Conservation (phyloP, 2,329 filamentous ascomycete genomes). For the Sporothrix pseudoabietina region DNA sequence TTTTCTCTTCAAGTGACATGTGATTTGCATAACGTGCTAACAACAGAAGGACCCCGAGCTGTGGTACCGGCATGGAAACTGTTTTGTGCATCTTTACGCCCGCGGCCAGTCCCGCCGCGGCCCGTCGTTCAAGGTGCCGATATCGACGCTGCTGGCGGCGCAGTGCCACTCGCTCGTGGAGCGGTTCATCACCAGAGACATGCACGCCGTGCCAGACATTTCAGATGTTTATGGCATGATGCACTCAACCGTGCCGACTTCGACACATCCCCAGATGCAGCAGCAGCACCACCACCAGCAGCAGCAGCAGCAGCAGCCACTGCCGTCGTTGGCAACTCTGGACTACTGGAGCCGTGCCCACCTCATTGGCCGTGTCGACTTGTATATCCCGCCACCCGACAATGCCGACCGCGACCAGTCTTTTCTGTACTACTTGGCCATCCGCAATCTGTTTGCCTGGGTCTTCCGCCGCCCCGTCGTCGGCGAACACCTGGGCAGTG, state of each 20-base stretch:
- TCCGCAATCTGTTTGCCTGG: slow-evolving; percentile 76
- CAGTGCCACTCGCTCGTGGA: slow-evolving; percentile 64
- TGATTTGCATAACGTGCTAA: too few species aligned
- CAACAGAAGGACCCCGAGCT: slow-evolving; percentile 66
- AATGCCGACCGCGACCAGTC: slow-evolving; percentile 55
- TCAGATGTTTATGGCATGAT: slow-evolving; percentile 25
- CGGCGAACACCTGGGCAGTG: slow-evolving; percentile 64
- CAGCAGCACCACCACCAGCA: slow-evolving; percentile 26
- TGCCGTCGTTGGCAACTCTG: slow-evolving; percentile 32
- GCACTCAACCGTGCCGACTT: slow-evolving; percentile 16
- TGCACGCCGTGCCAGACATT: slow-evolving; percentile 31
- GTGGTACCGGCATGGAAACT: slow-evolving; percentile 69
- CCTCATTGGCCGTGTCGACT: slow-evolving; percentile 49
- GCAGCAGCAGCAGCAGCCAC: slow-evolving; percentile 35
- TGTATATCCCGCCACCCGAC: slow-evolving; percentile 70
- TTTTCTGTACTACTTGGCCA: slow-evolving; percentile 66
- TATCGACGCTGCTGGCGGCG: slow-evolving; percentile 57
- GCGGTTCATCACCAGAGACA: slow-evolving; percentile 48
- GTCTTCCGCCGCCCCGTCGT: slow-evolving; percentile 66
- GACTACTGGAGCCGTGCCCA: slow-evolving; percentile 34
- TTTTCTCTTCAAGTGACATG: too few species aligned
- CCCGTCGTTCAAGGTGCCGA: slow-evolving; percentile 68
- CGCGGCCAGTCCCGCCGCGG: slow-evolving; percentile 65
- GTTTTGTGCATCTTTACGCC: slow-evolving; percentile 69
- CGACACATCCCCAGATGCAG: neutral